Base-by-base conservation (phyloP, 495 filamentous ascomycete species). In the Durotheca rogersii region DNA sequence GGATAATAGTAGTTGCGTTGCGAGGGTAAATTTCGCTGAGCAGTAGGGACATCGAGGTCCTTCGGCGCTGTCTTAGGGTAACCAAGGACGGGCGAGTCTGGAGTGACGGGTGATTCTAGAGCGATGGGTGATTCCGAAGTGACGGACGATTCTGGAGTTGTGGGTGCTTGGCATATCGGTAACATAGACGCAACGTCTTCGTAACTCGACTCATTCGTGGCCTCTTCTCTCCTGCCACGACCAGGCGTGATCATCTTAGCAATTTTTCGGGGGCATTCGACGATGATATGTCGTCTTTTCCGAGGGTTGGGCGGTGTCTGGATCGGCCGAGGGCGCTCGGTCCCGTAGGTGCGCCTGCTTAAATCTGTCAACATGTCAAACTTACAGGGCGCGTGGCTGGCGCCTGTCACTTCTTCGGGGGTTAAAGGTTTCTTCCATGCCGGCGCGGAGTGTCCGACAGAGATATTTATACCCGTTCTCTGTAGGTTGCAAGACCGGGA, bases 171-270 rank as follows among this genome's bases (percentile, higher is more conserved):
- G 25, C 46, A 37, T 20, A n/a, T 14, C 41, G 46, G 12, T 4
- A 19, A 2, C n/a, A n/a, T n/a, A 21, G 10, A 6, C 7, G 31
- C 20, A 27, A 2, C 21, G 37, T 30, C 10, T 36, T 33, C 39
- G 52, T 58, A 3, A 1, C 10, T 7, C 10, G 20, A 23, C 10
- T 53, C 33, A 12, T 18, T 38, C 14, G 18, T 7, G n/a, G 14
- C 12, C 16, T 9, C 15, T 9, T 30, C 19, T 17, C 4, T 19
- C 25, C 9, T 37, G 16, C 18, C 20, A 17, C 37, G 48, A 9
- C 64, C 38, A 7, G 71, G 61, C 4, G 79, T 64, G 38, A 76
- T 83, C 62, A 82, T 69, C 55, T 81, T 84, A 6, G 83, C 79
- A 37, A 82, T 71, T 0, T 73, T 64, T 80, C 80, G 84, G 3